Evolutionary conservation across 1,139 yeast species (phyloP), one percentile per base, ranked within the genome.

Genomic region (Candida sanyaensis): DNA sequence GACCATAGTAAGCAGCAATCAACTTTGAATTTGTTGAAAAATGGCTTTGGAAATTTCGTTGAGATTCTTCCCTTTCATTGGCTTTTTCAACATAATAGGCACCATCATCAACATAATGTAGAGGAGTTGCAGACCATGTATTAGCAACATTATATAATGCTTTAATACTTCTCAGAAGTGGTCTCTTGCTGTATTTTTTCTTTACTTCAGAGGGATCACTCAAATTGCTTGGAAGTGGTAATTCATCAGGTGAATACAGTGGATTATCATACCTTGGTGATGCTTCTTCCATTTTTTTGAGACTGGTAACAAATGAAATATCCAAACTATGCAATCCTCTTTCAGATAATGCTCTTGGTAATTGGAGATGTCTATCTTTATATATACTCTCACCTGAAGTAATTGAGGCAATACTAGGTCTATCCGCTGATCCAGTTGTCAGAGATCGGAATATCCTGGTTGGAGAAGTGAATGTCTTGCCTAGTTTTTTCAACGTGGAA

Each of bases 1-100:
- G 88, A 6, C 88, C 78, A 59, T 81, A 85, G 60, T 88, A 92
- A 1, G 90, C 77, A 0, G 96, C 84, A 0, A 85, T 65, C 47
- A 92, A 69, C 6, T 63, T 63, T 41, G 80, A 83, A 2, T 73
- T 65, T 10, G 90, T 68, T 0, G 93, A 81, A 59, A 92, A 92
- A 58, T 85, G 88, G 1, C 69, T 62, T 47, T 81, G 74, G 63
- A 84, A 92, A 50, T 88, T 71, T 23, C 59, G 64, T 48, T 73
- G 78, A 30, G 81, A 81, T n/a, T 65, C 66, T 2, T 61, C 65
- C 42, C 84, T 68, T 24, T 77, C 79, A 5, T 68, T 69, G 1
- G 62, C 68, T 7, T 75, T 68, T 6, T 50, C 62, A 0, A 83
- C 80, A 51, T 73, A 77, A 57, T 69, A 80, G 3, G 71, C 66